Percentiles rank a stretch among this genome's conserved stretches.
phyloP scores from a whole-genome alignment of 2,329 filamentous ascomycete species.

The Diaporthe destruens region DNA sequence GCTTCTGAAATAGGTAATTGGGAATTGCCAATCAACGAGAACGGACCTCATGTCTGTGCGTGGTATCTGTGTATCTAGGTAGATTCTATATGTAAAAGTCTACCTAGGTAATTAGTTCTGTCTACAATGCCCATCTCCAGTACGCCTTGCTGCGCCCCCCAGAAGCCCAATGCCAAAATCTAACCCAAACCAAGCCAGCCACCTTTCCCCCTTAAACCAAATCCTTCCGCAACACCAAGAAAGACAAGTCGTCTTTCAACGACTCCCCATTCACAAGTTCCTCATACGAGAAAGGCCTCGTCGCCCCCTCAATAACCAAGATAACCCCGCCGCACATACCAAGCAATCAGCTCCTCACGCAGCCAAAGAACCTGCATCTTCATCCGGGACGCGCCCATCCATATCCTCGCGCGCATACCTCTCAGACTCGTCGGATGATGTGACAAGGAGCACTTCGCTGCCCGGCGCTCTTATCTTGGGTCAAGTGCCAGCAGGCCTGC shows the following conservation, averaged over 20 bases:
- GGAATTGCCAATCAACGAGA: neutral
- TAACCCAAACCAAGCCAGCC: neutral
- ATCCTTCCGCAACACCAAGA: conserved; percentile 57
- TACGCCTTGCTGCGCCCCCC: conserved; percentile 9
- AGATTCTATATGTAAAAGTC: neutral
- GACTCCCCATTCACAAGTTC: conserved; percentile 52
- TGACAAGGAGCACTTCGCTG: conserved; percentile 54
- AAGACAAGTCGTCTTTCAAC: conserved; percentile 59
- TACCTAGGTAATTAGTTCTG: neutral
- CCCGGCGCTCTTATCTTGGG: conserved; percentile 56
- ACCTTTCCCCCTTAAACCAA: neutral
- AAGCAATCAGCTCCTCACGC: conserved; percentile 58
- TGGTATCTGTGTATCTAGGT: too few relatives aligned
- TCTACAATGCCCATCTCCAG: neutral
- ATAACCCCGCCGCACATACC: conserved; percentile 61
- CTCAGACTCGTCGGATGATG: conserved; percentile 54
- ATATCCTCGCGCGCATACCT: conserved; percentile 51
- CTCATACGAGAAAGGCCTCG: conserved; percentile 57
- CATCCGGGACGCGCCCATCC: conserved; percentile 52
- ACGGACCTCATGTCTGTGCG: neutral
- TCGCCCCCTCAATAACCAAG: conserved; percentile 52
- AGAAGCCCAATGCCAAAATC: neutral
- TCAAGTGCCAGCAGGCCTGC: conserved; percentile 50
- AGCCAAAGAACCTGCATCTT: conserved; percentile 61
- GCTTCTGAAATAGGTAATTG: too few relatives aligned